Conservation (phyloP, 176 grass and related monocot species). For the Chrysopogon serrulatus region DNA sequence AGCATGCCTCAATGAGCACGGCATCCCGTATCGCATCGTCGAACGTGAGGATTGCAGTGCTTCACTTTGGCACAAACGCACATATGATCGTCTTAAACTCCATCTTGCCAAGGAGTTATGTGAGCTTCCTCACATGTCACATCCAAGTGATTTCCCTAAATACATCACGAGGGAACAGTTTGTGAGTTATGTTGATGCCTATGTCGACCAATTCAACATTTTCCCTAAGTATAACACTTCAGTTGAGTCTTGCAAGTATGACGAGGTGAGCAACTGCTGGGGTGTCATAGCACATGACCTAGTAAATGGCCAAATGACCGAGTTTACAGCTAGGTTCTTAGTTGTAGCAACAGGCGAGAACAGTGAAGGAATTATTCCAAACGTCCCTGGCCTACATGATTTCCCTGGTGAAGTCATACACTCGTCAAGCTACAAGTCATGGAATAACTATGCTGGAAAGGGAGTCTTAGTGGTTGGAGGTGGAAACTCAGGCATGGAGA, state of each 20-base stretch:
- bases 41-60: conserved; percentile 56
- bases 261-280: conserved; percentile 31
- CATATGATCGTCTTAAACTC: conserved; percentile 68
- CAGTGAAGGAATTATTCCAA: conserved; percentile 16
- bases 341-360: conserved; percentile 74
- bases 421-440: conserved; percentile 45
- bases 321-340: conserved; percentile 44
- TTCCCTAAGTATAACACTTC: not conserved
- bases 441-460: conserved; percentile 3
- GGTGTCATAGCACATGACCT: conserved; percentile 8
- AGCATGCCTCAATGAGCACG: conserved; percentile 32
- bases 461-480: conserved; percentile 60
- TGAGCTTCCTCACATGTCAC: conserved; percentile 49
- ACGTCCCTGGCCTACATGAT: conserved; percentile 25
- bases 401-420: conserved; percentile 57
- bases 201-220: conserved; percentile 34
- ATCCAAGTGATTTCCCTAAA: conserved; percentile 19
- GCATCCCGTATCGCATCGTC: conserved; percentile 25
- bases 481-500: conserved; percentile 85
- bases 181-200: conserved; percentile 52
- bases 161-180: conserved; percentile 46
- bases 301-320: not conserved
- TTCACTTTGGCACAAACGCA: conserved; percentile 45
- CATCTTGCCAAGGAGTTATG: conserved; percentile 63
- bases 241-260: conserved; percentile 40